phyloP scores from a whole-genome alignment of 441 rosid species.

The Capsella rubella region DNA sequence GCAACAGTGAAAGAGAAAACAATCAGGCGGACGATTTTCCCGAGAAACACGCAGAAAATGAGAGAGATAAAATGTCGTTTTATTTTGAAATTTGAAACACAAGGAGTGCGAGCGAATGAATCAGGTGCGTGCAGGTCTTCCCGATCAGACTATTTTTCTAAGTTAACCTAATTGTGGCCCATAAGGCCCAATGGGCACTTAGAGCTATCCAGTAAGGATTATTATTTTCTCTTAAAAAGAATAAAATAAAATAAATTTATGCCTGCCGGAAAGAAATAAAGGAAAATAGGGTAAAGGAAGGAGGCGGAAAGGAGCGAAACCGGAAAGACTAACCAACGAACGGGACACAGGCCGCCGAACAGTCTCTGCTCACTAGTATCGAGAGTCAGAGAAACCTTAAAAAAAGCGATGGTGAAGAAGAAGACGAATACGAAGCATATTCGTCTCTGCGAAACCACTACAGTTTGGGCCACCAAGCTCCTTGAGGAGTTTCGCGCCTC shows the following conservation, averaged over 20 bases:
- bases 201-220: neutral
- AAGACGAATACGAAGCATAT: neutral
- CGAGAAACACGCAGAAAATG: constrained; percentile 30
- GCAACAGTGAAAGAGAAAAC: constrained; percentile 15
- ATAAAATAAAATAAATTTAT: neutral
- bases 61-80: constrained; percentile 16
- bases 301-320: constrained; percentile 30
- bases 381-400: constrained; percentile 15
- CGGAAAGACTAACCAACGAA: neutral
- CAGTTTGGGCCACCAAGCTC: constrained; percentile 40
- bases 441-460: constrained; percentile 25
- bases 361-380: neutral
- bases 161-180: neutral
- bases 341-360: constrained; percentile 1
- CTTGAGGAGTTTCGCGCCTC: constrained; percentile 40
- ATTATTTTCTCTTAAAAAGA: neutral
- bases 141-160: neutral
- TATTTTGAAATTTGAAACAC: constrained; percentile 38
- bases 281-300: neutral
- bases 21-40: constrained; percentile 35
- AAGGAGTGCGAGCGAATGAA: constrained; percentile 38
- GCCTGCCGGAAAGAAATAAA: neutral
- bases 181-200: neutral
- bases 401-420: constrained; percentile 30
- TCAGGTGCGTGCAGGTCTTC: constrained; percentile 31